A percentile compares a stretch with the other conserved stretches of the same genome.
Evolutionary conservation across 257 asterid genomes (phyloP).

Genomic region (Solanum ossicruentum): DNA sequence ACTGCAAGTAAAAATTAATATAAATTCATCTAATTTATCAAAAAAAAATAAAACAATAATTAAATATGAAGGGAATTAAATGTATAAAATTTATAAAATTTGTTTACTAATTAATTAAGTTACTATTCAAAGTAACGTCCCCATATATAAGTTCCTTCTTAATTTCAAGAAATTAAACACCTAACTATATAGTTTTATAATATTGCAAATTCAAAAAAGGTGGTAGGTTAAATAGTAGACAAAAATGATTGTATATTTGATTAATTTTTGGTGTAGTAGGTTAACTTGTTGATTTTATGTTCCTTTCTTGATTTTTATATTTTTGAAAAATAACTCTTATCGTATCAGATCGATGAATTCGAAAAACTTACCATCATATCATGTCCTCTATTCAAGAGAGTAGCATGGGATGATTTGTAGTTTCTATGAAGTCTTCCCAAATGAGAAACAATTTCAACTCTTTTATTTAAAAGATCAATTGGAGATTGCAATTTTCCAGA

Average conservation of each 20-base stretch:
- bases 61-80: not conserved
- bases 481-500: slow-evolving; percentile 64
- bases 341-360: not conserved
- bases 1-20: slow-evolving; percentile 17
- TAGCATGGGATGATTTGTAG: slow-evolving; percentile 45
- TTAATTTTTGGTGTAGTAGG: not conserved
- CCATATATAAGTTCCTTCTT: not conserved
- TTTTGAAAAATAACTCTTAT: rapidly evolving
- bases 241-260: not conserved
- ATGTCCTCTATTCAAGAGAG: slow-evolving; percentile 65
- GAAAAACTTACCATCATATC: slow-evolving; percentile 53
- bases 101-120: not conserved
- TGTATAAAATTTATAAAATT: not conserved
- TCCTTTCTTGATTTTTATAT: not conserved
- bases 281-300: not conserved
- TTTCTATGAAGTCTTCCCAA: slow-evolving; percentile 30
- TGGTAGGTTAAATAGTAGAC: not conserved
- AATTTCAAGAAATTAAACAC: not conserved
- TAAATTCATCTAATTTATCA: not conserved
- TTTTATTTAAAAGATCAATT: slow-evolving; percentile 38
- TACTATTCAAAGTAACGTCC: not conserved
- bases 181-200: not conserved
- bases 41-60: not conserved
- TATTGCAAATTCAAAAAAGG: not conserved
- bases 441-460: slow-evolving; percentile 41